Percentiles rank a stretch among this genome's conserved stretches.
These are phyloP conservation scores for Pholiota adiposa DNA, from an alignment of 1,284 basidiomycete genomes.

Conservation along the genomic window DNA sequence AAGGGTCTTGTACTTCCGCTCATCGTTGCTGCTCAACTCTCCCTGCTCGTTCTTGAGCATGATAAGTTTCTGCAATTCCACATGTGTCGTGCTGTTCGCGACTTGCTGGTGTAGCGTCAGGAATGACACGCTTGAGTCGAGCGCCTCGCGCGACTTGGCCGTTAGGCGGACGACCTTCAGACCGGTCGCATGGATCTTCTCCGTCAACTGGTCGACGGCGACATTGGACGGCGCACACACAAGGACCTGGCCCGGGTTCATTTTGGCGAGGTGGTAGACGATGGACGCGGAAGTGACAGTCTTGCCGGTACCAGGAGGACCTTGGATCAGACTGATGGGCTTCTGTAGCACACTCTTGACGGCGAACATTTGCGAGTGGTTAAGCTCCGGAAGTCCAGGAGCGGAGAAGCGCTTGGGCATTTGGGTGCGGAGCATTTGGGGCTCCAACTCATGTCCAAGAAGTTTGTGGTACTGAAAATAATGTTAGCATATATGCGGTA, in stretches of 20 bases:
- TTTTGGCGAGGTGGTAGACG: constrained; percentile 98
- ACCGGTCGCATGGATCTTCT: constrained; percentile 97
- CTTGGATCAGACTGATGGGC: constrained; percentile 97
- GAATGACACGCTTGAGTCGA: constrained; percentile 93
- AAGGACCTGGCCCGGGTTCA: constrained; percentile 99
- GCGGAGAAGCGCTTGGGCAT: constrained; percentile 99
- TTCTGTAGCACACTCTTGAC: constrained; percentile 99
- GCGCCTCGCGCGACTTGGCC: constrained; percentile 96
- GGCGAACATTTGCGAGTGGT: constrained; percentile 99
- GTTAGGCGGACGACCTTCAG: constrained; percentile 97
- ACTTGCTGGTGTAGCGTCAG: constrained; percentile 98
- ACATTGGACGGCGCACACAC: constrained; percentile 99
- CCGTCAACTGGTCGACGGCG: constrained; percentile 98
- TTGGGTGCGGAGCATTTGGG: constrained; percentile 86
- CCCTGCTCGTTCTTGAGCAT: constrained; percentile 98
- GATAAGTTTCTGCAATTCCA: constrained; percentile 96
- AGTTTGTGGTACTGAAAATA: constrained; percentile 90
- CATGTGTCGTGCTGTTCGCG: constrained; percentile 91
- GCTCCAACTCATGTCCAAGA: constrained; percentile 94
- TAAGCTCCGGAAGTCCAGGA: constrained; percentile 96
- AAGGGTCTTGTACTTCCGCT: constrained; percentile 96
- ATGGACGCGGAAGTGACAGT: constrained; percentile 99
- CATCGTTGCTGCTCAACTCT: constrained; percentile 94
- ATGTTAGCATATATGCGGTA: constrained; percentile 6
- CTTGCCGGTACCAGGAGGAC: constrained; percentile 98